Evolutionary conservation across 2,329 filamentous ascomycete genomes (phyloP), one percentile per base, ranked within the genome.

Genomic region (Hymenoscyphus repandus): DNA sequence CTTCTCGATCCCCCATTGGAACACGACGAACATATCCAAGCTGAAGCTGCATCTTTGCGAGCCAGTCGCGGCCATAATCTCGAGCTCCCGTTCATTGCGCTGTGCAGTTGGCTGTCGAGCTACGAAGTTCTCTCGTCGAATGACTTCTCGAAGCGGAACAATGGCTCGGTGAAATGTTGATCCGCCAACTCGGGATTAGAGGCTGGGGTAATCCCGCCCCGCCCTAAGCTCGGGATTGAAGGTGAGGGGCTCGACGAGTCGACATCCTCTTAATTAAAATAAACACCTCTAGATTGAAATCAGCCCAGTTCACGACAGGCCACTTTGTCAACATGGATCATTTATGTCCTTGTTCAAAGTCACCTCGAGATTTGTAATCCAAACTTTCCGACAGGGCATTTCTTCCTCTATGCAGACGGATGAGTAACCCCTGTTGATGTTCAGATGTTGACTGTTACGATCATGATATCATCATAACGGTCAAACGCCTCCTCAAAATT

Each of bases 21-120:
- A 53, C 63, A 66, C 7, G 59, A 58, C 6, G 61, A 62, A 49
- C 62, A 65, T 40, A 62, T 53, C 64, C 63, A 64, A 49, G 57
- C 55, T 54, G 55, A 64, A 51, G 58, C 55, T 52, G 53, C 51
- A 55, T 60, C 57, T 54, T 58, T 61, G 47, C 50, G 53, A 37
- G 41, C 51, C 31, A 62, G 22, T 37, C 60, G 46, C 15, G 53
- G 53, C 20, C 59, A 45, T 37, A 59, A 30, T 22, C 59, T 57
- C n/a, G 62, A 49, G 40, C 58, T 46, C 12, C 40, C 52, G 20
- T 59, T 60, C 62, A 64, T 64, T 43, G 31, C 53, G 44, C 13
- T 37, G 34, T 13, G 34, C 4, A 5, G 12, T 37, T 4, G 15
- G 12, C 15, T 13, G 15, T 27, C 22, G 7, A 27, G 22, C 22